Evolutionary conservation across 306 rosid genomes (phyloP).

Genomic region (Pyrus betulifolia): DNA sequence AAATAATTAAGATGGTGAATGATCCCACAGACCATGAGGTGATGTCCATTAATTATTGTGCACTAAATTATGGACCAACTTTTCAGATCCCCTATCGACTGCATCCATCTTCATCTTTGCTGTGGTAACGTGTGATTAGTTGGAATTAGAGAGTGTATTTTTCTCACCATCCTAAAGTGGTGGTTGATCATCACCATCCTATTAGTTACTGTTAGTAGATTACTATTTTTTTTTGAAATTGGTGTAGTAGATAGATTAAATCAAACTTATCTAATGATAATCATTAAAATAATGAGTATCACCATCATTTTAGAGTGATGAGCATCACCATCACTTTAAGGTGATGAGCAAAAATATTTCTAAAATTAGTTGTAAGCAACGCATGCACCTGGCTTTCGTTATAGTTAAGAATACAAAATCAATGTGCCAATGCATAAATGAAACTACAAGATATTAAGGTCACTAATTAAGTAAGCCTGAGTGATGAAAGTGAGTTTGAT

Average conservation of each 20-base stretch:
- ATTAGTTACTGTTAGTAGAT: too few relatives aligned
- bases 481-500: too few relatives aligned
- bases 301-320: too few relatives aligned
- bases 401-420: background rate
- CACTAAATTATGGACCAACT: background rate
- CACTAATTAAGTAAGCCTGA: too few relatives aligned
- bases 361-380: background rate
- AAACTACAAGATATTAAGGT: background rate
- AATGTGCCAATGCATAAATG: background rate
- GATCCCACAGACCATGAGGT: slow-evolving; percentile 4
- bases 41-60: background rate
- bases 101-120: background rate
- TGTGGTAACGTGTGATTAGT: background rate
- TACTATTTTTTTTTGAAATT: too few relatives aligned
- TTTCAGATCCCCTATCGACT: background rate
- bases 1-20: background rate
- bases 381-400: background rate
- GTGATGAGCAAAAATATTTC: too few relatives aligned
- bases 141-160: background rate
- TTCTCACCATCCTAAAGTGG: too few relatives aligned
- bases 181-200: too few relatives aligned
- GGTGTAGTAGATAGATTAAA: too few relatives aligned
- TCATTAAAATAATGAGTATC: too few relatives aligned
- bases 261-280: too few relatives aligned
- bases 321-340: too few relatives aligned